These are phyloP conservation scores for Candida maesae DNA, from an alignment of 805 yeast genomes.

Conservation along the genomic window DNA sequence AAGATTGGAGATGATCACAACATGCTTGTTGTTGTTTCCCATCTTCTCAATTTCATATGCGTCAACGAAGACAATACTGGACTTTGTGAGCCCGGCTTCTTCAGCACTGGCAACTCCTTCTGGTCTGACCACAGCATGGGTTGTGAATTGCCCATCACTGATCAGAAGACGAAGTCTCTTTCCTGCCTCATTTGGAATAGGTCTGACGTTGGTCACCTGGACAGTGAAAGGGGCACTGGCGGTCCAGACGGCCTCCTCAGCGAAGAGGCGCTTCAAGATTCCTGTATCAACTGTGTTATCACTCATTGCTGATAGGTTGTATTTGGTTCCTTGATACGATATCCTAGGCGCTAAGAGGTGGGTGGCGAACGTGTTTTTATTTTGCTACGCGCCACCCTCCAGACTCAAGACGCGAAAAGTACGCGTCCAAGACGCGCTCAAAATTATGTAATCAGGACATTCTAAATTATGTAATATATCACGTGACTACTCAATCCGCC, in stretches of 20 bases:
- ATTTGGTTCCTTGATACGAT: neutral
- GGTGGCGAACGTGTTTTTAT: constrained; percentile 10
- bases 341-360: neutral
- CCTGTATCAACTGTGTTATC: constrained; percentile 16
- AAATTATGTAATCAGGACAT: too few species aligned
- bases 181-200: constrained; percentile 37
- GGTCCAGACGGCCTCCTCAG: constrained; percentile 19
- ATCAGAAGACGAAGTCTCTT: constrained; percentile 43
- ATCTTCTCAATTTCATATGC: constrained; percentile 40
- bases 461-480: too few species aligned
- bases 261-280: constrained; percentile 17
- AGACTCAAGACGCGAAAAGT: constrained; percentile 3
- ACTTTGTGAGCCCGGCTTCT: constrained; percentile 43
- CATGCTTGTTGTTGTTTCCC: constrained; percentile 32
- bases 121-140: constrained; percentile 53
- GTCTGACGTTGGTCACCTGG: constrained; percentile 34
- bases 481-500: too few species aligned
- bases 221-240: constrained; percentile 29
- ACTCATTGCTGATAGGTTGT: constrained; percentile 6
- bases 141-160: constrained; percentile 48
- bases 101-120: constrained; percentile 42
- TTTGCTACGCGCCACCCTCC: constrained; percentile 5
- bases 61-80: constrained; percentile 38
- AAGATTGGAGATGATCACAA: constrained; percentile 25
- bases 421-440: too few species aligned